Evolutionary conservation across 768 basidiomycete genomes (phyloP).

Genomic region (Hebeloma cylindrosporum): DNA sequence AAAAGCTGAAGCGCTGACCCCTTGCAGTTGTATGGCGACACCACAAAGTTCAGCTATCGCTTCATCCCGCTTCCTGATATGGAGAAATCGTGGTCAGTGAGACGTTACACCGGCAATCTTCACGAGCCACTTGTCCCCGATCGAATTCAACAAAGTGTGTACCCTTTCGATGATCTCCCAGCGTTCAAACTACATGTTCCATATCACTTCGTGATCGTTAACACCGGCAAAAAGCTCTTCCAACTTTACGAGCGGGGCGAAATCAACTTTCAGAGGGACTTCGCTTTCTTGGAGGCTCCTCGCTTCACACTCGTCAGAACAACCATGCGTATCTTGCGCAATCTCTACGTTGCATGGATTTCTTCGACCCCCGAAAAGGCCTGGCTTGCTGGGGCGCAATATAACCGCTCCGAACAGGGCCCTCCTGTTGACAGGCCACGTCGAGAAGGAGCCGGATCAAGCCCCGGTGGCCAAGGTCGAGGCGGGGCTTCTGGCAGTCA

Average conservation of each 20-base stretch:
- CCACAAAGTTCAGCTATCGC: background rate
- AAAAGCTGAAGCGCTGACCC: too few species aligned
- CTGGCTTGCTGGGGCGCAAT: background rate
- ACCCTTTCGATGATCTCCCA: background rate
- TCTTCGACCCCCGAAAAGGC: background rate
- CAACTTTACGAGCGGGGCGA: background rate
- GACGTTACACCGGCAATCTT: background rate
- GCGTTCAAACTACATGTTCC: conserved; percentile 1
- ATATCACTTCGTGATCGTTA: conserved; percentile 1
- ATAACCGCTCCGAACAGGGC: background rate
- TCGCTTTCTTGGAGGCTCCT: background rate
- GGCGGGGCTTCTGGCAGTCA: background rate
- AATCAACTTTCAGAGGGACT: background rate
- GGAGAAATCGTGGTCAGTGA: conserved; percentile 1
- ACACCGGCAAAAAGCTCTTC: conserved; percentile 1
- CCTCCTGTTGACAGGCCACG: background rate
- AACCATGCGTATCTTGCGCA: background rate
- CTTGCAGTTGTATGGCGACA: background rate
- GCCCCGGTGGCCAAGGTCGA: background rate
- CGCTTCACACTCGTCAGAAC: too few species aligned
- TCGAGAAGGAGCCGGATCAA: background rate
- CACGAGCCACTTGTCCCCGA: background rate
- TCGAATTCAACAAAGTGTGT: background rate
- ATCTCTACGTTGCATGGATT: conserved; percentile 2
- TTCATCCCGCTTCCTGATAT: conserved; percentile 1